Evolutionary conservation across 352 stramenopile species (phyloP).

Genomic region (Globisporangium iwayamae): DNA sequence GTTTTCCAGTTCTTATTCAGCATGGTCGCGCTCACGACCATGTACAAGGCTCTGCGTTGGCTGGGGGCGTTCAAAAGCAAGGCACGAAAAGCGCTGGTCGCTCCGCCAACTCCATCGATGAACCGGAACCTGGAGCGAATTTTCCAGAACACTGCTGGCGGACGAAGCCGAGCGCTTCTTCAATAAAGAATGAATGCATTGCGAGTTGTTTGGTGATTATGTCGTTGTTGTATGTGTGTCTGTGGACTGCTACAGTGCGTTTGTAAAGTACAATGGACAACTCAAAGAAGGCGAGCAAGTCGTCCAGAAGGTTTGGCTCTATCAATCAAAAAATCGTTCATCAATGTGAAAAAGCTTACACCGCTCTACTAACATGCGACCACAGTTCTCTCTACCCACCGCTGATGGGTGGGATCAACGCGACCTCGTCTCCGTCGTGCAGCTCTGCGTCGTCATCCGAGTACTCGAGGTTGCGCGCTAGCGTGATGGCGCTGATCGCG

Average conservation of each 20-base stretch:
- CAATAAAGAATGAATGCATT: slow-evolving; percentile 11
- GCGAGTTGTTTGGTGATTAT: background rate
- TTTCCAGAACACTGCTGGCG: slow-evolving; percentile 56
- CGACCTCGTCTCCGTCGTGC: slow-evolving; percentile 69
- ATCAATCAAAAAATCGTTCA: slow-evolving; percentile 11
- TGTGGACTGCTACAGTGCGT: background rate
- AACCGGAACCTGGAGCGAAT: slow-evolving; percentile 58
- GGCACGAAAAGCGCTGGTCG: slow-evolving; percentile 29
- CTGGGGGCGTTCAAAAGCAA: slow-evolving; percentile 40
- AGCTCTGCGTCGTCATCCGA: slow-evolving; percentile 43
- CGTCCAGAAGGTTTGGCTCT: background rate
- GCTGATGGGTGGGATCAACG: slow-evolving; percentile 82
- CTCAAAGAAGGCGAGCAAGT: background rate
- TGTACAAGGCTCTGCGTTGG: slow-evolving; percentile 67
- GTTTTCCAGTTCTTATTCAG: slow-evolving; percentile 81
- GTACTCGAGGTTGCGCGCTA: slow-evolving; percentile 79
- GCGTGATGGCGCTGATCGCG: slow-evolving; percentile 52
- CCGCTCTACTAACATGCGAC: background rate
- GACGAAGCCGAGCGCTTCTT: slow-evolving; percentile 12
- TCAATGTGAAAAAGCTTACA: background rate
- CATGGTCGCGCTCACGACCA: slow-evolving; percentile 39
- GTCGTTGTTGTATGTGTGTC: background rate
- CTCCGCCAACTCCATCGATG: slow-evolving; percentile 25
- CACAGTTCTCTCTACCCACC: slow-evolving; percentile 27
- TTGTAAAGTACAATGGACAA: slow-evolving; percentile 6